Evolutionary conservation across 306 rosid species (phyloP).

Genomic region (Cicer pinnatifidum): DNA sequence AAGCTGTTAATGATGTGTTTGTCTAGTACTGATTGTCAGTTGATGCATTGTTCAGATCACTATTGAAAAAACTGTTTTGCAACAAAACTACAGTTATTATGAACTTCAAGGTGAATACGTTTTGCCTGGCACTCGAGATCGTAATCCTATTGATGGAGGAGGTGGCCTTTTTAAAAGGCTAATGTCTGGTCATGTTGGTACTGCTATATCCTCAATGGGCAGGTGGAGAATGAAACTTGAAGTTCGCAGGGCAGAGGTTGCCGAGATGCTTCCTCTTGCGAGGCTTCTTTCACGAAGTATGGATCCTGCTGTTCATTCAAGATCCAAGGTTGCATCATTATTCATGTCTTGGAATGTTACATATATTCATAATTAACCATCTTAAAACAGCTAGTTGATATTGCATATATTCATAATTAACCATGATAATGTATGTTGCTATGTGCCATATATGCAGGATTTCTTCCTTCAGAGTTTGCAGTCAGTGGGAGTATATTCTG

Average conservation of each 20-base stretch:
- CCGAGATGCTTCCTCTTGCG: conserved; percentile 97
- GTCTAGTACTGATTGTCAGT: conserved; percentile 38
- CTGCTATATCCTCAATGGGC: conserved; percentile 95
- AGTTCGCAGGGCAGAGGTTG: conserved; percentile 88
- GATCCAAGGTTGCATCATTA: conserved; percentile 76
- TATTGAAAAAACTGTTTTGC: conserved; percentile 88
- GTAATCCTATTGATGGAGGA: conserved; percentile 63
- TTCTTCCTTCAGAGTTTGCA: conserved; percentile 76
- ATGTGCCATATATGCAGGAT: conserved; percentile 65
- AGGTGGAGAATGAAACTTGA: conserved; percentile 98
- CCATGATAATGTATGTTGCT: conserved; percentile 41
- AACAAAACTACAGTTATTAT: conserved; percentile 85
- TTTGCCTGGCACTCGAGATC: conserved; percentile 85
- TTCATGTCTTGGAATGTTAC: conserved; percentile 37
- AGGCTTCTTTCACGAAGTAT: conserved; percentile 87
- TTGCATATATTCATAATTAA: conserved; percentile 24
- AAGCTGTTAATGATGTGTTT: conserved; percentile 16
- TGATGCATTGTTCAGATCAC: conserved; percentile 70
- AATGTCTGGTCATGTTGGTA: conserved; percentile 85
- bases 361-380: conserved; percentile 29
- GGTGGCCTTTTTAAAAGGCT: conserved; percentile 73
- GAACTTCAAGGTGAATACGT: conserved; percentile 99
- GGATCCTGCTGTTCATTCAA: conserved; percentile 89
- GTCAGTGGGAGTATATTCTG: conserved; percentile 71
- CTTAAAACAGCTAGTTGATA: conserved; percentile 36